Percentiles rank a stretch among this genome's conserved stretches.
These are phyloP conservation scores for Pseudopyrenochaeta lycopersici DNA, from an alignment of 2,329 filamentous ascomycete genomes.

Conservation along the genomic window DNA sequence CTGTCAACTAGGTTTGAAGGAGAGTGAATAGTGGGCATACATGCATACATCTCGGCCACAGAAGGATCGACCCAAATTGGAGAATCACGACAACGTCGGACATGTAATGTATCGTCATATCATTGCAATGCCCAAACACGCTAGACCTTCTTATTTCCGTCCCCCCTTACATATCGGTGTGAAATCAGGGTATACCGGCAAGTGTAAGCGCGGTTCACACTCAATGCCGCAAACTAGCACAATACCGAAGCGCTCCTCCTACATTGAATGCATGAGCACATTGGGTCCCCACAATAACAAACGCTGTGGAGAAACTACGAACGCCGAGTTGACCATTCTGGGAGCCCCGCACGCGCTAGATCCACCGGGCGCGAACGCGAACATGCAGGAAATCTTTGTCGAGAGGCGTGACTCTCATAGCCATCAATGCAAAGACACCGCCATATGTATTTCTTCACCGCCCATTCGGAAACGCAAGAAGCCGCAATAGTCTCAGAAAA, in stretches of 20 bases:
- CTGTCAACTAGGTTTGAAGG: too few relatives aligned
- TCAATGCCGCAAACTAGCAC: background rate
- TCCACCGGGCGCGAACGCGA: constrained; percentile 4
- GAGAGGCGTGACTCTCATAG: background rate
- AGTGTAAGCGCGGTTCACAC: too few relatives aligned
- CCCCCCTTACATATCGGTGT: too few relatives aligned
- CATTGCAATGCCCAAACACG: too few relatives aligned
- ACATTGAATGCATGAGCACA: background rate
- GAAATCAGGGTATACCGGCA: too few relatives aligned
- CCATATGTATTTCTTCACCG: constrained; percentile 25
- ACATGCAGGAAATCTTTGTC: background rate
- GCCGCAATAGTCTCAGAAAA: background rate
- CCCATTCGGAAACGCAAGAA: constrained; percentile 2
- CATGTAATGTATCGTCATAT: too few relatives aligned
- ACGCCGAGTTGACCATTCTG: background rate
- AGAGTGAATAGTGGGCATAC: too few relatives aligned
- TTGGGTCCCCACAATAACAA: background rate
- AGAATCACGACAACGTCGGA: too few relatives aligned
- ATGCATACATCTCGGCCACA: too few relatives aligned
- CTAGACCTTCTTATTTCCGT: too few relatives aligned
- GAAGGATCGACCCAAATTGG: too few relatives aligned
- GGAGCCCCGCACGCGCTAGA: constrained; percentile 11
- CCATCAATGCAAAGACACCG: constrained; percentile 16
- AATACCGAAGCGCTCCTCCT: background rate
- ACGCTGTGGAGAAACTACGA: background rate